Percentiles rank a stretch among this genome's conserved stretches.
These are phyloP conservation scores for Venturia oleaginea DNA, from an alignment of 2,329 filamentous ascomycete species.

Conservation along the genomic window DNA sequence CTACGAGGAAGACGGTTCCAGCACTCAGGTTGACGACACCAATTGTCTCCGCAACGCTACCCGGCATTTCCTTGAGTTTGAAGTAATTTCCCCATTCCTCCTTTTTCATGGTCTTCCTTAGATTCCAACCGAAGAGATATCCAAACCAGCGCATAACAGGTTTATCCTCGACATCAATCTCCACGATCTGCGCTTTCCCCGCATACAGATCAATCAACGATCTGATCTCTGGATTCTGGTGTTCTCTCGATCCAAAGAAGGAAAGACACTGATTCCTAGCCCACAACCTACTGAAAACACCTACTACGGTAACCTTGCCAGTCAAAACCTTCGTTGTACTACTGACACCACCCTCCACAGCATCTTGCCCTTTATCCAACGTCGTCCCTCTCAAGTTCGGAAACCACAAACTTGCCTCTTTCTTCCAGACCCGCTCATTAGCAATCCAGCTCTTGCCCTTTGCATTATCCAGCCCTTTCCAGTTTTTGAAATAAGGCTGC, in stretches of 20 bases:
- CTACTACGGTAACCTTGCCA: constrained; percentile 69
- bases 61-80: constrained; percentile 47
- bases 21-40: constrained; percentile 80
- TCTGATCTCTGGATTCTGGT: constrained; percentile 55
- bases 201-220: constrained; percentile 29
- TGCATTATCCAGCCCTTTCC: constrained; percentile 67
- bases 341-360: constrained; percentile 28
- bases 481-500: constrained; percentile 93
- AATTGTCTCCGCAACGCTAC: constrained; percentile 49
- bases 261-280: constrained; percentile 69
- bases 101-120: constrained; percentile 38
- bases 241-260: constrained; percentile 53
- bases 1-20: constrained; percentile 86
- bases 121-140: constrained; percentile 41
- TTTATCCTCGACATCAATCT: constrained; percentile 84
- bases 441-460: constrained; percentile 88
- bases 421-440: constrained; percentile 74
- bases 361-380: constrained; percentile 32
- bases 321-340: constrained; percentile 64
- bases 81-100: constrained; percentile 50
- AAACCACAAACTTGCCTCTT: constrained; percentile 78
- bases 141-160: constrained; percentile 51
- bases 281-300: constrained; percentile 76
- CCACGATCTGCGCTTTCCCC: constrained; percentile 62
- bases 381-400: constrained; percentile 83